phyloP scores from a whole-genome alignment of 257 asterid genomes.

The Nemophila menziesii region DNA sequence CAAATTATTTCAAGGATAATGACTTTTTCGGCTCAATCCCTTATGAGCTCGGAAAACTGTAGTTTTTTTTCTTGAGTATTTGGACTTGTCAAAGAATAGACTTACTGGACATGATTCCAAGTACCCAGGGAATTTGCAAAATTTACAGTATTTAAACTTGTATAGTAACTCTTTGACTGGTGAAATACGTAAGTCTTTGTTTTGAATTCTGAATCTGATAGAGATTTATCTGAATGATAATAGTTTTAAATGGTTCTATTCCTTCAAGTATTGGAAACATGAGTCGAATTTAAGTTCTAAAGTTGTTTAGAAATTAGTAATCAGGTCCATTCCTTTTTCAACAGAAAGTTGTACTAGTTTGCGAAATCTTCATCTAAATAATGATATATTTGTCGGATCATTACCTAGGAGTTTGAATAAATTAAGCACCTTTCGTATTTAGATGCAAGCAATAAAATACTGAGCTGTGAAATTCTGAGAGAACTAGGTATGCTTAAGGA shows the following conservation, averaged over 20 bases:
- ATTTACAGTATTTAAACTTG: conserved; percentile 28
- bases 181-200: conserved; percentile 47
- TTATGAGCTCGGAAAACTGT: conserved; percentile 28
- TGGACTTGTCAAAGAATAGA: conserved; percentile 45
- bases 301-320: conserved; percentile 30
- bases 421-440: conserved; percentile 34
- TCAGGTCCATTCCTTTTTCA: conserved; percentile 61
- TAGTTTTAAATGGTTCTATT: conserved; percentile 51
- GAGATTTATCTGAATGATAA: conserved; percentile 33
- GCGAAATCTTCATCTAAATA: conserved; percentile 33
- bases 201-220: conserved; percentile 32
- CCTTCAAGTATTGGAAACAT: conserved; percentile 39
- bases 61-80: conserved; percentile 25
- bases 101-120: conserved; percentile 50
- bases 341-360: conserved; percentile 48
- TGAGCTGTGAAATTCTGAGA: conserved; percentile 45
- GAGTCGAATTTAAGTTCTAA: conserved; percentile 23
- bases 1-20: conserved; percentile 33
- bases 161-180: conserved; percentile 42
- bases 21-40: conserved; percentile 49
- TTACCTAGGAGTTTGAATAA: conserved; percentile 48
- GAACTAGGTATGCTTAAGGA: conserved; percentile 47
- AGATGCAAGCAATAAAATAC: conserved; percentile 32
- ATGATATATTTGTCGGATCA: conserved; percentile 38
- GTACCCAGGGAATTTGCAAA: conserved; percentile 36